Percentiles rank a stretch among this genome's conserved stretches.
Conservation (phyloP, 352 stramenopile genomes). For the Pythium chondricola region DNA sequence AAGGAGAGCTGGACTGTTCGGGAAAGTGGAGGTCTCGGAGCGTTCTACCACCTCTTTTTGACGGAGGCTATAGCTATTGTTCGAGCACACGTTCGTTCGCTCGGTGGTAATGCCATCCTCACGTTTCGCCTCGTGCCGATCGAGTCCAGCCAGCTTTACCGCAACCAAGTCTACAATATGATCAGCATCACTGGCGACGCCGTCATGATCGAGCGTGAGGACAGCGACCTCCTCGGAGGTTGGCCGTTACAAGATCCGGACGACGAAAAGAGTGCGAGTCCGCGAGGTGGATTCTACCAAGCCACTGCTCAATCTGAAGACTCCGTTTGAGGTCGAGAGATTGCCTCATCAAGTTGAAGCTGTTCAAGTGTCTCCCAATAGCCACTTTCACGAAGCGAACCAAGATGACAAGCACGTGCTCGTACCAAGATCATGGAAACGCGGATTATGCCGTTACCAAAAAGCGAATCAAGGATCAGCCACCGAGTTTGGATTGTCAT, state of each 20-base stretch:
- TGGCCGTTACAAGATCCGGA: slow-evolving; percentile 8
- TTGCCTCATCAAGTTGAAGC: too few relatives aligned
- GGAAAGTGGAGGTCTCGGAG: slow-evolving; percentile 76
- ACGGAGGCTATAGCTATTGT: slow-evolving; percentile 85
- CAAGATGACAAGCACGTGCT: too few relatives aligned
- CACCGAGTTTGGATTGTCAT: too few relatives aligned
- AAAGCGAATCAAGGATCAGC: too few relatives aligned
- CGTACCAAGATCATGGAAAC: too few relatives aligned
- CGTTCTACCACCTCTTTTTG: slow-evolving; percentile 86
- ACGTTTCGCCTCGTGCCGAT: slow-evolving; percentile 83
- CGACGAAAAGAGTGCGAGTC: too few relatives aligned
- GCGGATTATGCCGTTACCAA: too few relatives aligned
- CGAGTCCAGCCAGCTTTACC: slow-evolving; percentile 82
- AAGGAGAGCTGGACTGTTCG: slow-evolving; percentile 88
- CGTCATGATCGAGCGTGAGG: slow-evolving; percentile 70
- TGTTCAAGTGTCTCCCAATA: too few relatives aligned
- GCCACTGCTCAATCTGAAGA: too few relatives aligned
- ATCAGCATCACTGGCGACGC: slow-evolving; percentile 86
- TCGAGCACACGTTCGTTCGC: slow-evolving; percentile 71
- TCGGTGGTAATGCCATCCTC: slow-evolving; percentile 84
- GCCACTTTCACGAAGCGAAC: too few relatives aligned
- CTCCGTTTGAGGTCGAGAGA: too few relatives aligned
- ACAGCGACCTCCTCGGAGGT: slow-evolving; percentile 12
- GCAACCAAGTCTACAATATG: slow-evolving; percentile 91
- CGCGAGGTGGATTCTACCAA: too few relatives aligned